Percentiles rank a stretch among this genome's conserved stretches.
Conservation (phyloP, 495 filamentous ascomycete genomes). For the Penicillium salamii region DNA sequence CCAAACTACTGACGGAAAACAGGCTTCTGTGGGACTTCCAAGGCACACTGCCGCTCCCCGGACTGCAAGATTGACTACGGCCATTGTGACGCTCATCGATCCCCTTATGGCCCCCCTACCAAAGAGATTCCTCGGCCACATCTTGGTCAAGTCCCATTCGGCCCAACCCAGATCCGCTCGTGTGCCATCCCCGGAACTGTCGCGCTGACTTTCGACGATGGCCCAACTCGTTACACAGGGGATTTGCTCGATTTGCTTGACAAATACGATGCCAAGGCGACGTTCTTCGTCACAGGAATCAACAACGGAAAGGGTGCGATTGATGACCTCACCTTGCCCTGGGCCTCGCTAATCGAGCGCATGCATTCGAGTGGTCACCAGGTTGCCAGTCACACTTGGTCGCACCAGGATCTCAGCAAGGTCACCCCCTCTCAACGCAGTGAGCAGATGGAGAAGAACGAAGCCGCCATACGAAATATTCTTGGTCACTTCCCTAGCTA, state of each 20-base stretch:
- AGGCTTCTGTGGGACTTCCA: constrained; percentile 59
- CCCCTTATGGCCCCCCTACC: constrained; percentile 61
- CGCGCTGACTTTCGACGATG: constrained; percentile 78
- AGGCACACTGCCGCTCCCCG: constrained; percentile 63
- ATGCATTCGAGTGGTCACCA: constrained; percentile 74
- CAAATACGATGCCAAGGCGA: constrained; percentile 64
- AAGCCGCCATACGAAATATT: constrained; percentile 76
- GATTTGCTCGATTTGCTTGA: constrained; percentile 69
- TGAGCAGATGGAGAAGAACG: constrained; percentile 72
- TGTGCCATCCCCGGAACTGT: constrained; percentile 62
- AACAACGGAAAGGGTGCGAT: constrained; percentile 72
- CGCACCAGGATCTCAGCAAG: constrained; percentile 68
- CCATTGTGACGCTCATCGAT: constrained; percentile 64
- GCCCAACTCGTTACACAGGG: constrained; percentile 66
- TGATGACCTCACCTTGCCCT: constrained; percentile 56
- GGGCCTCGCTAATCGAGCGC: constrained; percentile 61
- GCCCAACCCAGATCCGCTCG: constrained; percentile 60
- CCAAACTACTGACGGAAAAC: constrained; percentile 9
- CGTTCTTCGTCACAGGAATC: constrained; percentile 77
- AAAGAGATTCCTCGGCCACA: constrained; percentile 56
- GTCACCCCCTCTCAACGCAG: constrained; percentile 53
- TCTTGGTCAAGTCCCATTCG: constrained; percentile 57
- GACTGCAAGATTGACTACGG: constrained; percentile 70
- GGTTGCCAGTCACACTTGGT: constrained; percentile 83
- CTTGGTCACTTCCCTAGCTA: constrained; percentile 81